These are phyloP conservation scores for Simplicillium aogashimaense DNA, from an alignment of 2,329 filamentous ascomycete species.

Conservation along the genomic window DNA sequence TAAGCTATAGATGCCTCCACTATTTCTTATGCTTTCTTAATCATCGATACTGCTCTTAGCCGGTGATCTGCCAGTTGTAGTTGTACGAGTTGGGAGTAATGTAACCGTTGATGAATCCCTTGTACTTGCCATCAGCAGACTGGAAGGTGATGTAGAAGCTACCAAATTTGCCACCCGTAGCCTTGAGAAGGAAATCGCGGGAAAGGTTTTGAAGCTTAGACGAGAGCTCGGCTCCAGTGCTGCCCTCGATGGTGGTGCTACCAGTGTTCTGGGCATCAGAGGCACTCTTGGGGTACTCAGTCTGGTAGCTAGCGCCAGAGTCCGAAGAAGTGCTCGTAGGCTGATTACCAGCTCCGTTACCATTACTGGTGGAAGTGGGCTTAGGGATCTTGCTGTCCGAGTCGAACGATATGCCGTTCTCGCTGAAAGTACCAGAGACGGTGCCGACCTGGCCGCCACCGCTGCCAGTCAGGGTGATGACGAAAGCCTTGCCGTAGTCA, in stretches of 20 bases:
- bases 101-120: not conserved
- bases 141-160: conserved; percentile 1
- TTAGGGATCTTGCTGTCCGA: conserved; percentile 1
- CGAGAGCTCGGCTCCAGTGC: not conserved
- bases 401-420: not conserved
- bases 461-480: not conserved
- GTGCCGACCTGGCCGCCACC: not conserved
- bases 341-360: too few relatives aligned
- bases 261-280: not conserved
- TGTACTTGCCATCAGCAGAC: not conserved
- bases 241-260: not conserved
- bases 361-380: not conserved
- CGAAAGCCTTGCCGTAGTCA: conserved; percentile 2
- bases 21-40: too few relatives aligned
- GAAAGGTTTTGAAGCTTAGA: not conserved
- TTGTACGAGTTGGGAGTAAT: not conserved
- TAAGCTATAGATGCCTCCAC: too few relatives aligned
- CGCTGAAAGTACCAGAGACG: conserved; percentile 5
- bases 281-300: not conserved
- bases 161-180: conserved; percentile 1
- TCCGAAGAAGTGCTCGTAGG: not conserved
- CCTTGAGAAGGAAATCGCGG: not conserved
- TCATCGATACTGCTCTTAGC: too few relatives aligned
- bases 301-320: not conserved
- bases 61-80: not conserved